phyloP scores from a whole-genome alignment of 2,329 filamentous ascomycete species.

The Ophiobolus disseminans region DNA sequence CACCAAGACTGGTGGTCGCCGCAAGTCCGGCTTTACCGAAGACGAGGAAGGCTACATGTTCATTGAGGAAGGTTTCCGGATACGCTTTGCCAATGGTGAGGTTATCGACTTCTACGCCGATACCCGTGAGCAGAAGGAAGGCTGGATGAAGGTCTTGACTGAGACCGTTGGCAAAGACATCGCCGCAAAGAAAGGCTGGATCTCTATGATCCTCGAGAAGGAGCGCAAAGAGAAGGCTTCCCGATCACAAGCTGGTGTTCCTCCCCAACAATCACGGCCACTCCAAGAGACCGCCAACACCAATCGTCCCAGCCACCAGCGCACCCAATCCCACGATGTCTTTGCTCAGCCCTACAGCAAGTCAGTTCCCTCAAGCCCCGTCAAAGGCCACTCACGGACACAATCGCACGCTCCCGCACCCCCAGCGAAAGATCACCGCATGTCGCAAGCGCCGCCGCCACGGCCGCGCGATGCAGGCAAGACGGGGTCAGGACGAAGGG shows the following conservation, averaged over 20 bases:
- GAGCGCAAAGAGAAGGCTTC: constrained; percentile 47
- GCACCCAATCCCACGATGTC: constrained; percentile 42
- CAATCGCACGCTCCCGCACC: constrained; percentile 40
- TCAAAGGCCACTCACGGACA: constrained; percentile 43
- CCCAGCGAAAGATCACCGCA: constrained; percentile 38
- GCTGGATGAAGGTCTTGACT: constrained; percentile 88
- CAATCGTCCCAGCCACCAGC: constrained; percentile 31
- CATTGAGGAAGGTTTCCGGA: constrained; percentile 97
- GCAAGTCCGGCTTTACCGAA: constrained; percentile 94
- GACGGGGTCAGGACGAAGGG: constrained; percentile 33
- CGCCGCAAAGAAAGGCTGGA: constrained; percentile 63
- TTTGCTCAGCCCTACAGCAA: constrained; percentile 21
- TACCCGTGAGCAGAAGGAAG: constrained; percentile 83
- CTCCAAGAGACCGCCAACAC: constrained; percentile 23
- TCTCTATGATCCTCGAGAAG: constrained; percentile 63
- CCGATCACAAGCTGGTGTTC: constrained; percentile 30
- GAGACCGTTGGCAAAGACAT: constrained; percentile 70
- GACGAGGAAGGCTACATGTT: constrained; percentile 99
- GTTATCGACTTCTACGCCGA: constrained; percentile 99
- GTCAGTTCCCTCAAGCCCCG: constrained; percentile 37
- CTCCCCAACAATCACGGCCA: constrained; percentile 29
- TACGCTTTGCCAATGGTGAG: constrained; percentile 97
- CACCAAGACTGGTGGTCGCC: constrained; percentile 77
- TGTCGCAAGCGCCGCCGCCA: constrained; percentile 36
- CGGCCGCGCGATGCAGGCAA: constrained; percentile 41